phyloP scores from a whole-genome alignment of 2,329 filamentous ascomycete genomes.

The Alternaria metachromatica region DNA sequence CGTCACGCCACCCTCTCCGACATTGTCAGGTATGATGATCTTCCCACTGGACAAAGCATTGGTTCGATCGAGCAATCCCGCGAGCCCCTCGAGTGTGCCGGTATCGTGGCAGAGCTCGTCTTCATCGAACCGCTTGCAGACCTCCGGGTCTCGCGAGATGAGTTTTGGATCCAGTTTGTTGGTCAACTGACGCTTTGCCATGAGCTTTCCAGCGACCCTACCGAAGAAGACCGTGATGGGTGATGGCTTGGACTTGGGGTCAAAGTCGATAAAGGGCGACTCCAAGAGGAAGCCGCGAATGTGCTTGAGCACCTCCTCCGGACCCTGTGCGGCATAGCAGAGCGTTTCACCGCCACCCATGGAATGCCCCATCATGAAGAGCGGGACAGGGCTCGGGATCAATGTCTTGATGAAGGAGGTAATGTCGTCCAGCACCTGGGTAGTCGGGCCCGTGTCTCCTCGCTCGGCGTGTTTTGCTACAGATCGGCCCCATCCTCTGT shows the following conservation, averaged over 20 bases:
- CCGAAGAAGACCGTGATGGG: conserved; percentile 69
- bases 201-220: conserved; percentile 68
- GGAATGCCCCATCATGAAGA: conserved; percentile 88
- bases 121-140: conserved; percentile 65
- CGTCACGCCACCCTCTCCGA: conserved; percentile 62
- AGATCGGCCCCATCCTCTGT: conserved; percentile 81
- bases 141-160: conserved; percentile 70
- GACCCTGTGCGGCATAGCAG: conserved; percentile 60
- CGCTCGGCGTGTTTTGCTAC: conserved; percentile 66
- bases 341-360: conserved; percentile 87
- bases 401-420: conserved; percentile 73
- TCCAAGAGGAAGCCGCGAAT: conserved; percentile 79
- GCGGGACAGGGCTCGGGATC: conserved; percentile 61
- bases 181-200: conserved; percentile 72
- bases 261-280: conserved; percentile 79
- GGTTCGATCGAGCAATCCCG: conserved; percentile 78
- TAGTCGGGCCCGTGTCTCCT: conserved; percentile 77
- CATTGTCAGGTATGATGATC: conserved; percentile 52
- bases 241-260: conserved; percentile 69
- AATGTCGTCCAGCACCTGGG: conserved; percentile 76
- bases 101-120: conserved; percentile 81
- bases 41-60: conserved; percentile 64
- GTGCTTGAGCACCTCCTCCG: conserved; percentile 60
- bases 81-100: conserved; percentile 82
- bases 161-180: conserved; percentile 69